A percentile compares a stretch with the other conserved stretches of the same genome.
These are phyloP conservation scores for Blastomyces percursus DNA, from an alignment of 2,329 filamentous ascomycete species.

Conservation along the genomic window DNA sequence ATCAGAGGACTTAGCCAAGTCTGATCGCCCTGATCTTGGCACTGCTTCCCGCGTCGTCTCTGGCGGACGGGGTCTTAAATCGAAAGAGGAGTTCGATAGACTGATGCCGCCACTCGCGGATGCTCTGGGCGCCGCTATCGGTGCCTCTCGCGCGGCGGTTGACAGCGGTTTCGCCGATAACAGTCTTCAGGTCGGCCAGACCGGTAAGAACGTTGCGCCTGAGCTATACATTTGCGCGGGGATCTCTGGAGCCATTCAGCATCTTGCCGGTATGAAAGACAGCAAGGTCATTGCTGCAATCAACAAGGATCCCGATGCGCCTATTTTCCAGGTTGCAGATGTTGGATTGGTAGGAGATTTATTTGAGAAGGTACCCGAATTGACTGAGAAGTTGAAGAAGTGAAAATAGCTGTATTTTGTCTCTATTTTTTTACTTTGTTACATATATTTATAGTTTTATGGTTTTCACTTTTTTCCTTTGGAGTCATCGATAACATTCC, in stretches of 20 bases:
- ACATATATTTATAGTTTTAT: background rate
- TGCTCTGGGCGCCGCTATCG: conserved; percentile 85
- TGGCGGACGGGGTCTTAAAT: conserved; percentile 88
- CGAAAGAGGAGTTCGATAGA: conserved; percentile 92
- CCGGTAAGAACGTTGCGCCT: conserved; percentile 95
- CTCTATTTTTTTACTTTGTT: background rate
- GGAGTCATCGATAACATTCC: background rate
- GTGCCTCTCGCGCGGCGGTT: conserved; percentile 86
- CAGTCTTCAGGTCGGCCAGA: conserved; percentile 95
- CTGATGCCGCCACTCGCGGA: conserved; percentile 89
- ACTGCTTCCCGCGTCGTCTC: conserved; percentile 87
- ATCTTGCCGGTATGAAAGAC: conserved; percentile 98
- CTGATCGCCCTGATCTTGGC: conserved; percentile 82
- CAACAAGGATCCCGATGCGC: conserved; percentile 94
- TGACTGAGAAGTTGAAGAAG: conserved; percentile 85
- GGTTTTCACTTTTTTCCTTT: background rate
- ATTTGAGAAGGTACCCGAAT: conserved; percentile 88
- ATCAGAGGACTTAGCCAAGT: conserved; percentile 84
- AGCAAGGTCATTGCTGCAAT: conserved; percentile 99
- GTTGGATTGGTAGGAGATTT: conserved; percentile 91
- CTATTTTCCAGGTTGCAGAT: conserved; percentile 97
- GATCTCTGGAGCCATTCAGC: conserved; percentile 95
- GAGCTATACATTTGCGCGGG: conserved; percentile 91
- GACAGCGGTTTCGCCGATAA: conserved; percentile 98
- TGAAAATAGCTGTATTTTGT: conserved; percentile 2